Evolutionary conservation across 495 filamentous ascomycete species (phyloP), one percentile per base, ranked within the genome.

Genomic region (Trichocladium uniseriatum): DNA sequence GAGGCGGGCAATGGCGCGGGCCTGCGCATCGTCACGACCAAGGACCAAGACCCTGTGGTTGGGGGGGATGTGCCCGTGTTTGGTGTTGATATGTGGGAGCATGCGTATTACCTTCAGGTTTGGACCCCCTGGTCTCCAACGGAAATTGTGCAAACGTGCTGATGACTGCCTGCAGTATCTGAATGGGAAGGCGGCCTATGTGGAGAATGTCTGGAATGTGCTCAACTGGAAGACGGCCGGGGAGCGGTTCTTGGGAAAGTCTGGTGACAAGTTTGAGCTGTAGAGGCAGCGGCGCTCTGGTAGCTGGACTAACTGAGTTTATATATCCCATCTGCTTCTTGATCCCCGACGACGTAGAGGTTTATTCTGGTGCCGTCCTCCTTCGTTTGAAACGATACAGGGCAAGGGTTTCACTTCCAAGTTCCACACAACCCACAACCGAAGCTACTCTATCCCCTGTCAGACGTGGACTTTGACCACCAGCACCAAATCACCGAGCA

Each of bases 121-220:
- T 81, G 52, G 89, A 79, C 85, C 83, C 70, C 76, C 69, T 35
- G 42, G 49, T 7, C 19, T 37, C 15, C 43, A 10, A 13, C 49
- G 21, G 31, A 32, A 6, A 10, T 32, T 4, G 3, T 15, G 11
- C 11, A 5, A 6, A 3, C 19, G 20, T 8, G 24, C 24, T 27
- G 24, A 27, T 8, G 24, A 27, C 24, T 27, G 3, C 24, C 24
- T 3, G 24, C 49, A 65, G 75, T 98, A 98, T 67, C 78, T 96
- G 73, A 98, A 97, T 70, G 86, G 90, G 58, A 98, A 98, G 77
- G 92, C 88, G 18, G 89, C 94, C 57, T 98, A 98, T 70, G 94
- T 98, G 60, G 80, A 80, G 54, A 89, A 89, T 45, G 84, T 98
- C 61, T 98, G 94, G 94, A 87, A 95, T 50, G 87, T 98, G 36